Evolutionary conservation across 129 eudicot species (phyloP).

Genomic region (Heracleum sosnowskyi): DNA sequence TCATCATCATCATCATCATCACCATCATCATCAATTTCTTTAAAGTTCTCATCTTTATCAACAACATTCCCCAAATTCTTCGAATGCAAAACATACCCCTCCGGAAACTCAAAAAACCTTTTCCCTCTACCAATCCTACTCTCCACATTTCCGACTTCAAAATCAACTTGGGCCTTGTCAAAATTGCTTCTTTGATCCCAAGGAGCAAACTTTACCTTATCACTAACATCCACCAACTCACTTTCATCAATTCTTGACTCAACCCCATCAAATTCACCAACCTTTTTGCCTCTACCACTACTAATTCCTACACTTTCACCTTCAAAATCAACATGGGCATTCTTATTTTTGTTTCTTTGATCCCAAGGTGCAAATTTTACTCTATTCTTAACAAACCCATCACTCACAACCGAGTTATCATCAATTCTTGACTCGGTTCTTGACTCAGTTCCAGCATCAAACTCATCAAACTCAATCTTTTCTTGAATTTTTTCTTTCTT

Average conservation of each 20-base stretch:
- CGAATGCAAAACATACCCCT: background rate
- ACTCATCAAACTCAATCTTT: background rate
- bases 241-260: slow-evolving; percentile 21
- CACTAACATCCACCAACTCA: background rate
- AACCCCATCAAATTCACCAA: slow-evolving; percentile 8
- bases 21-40: slow-evolving; percentile 19
- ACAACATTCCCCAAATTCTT: slow-evolving; percentile 7
- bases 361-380: slow-evolving; percentile 61
- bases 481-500: slow-evolving; percentile 6
- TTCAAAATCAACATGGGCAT: slow-evolving; percentile 17
- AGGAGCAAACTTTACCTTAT: background rate
- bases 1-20: slow-evolving; percentile 14
- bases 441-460: slow-evolving; percentile 18
- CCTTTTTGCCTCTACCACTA: background rate
- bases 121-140: background rate
- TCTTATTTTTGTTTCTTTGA: slow-evolving; percentile 39
- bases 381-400: slow-evolving; percentile 8
- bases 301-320: background rate
- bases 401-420: slow-evolving; percentile 20
- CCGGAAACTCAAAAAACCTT: slow-evolving; percentile 6
- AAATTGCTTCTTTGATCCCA: background rate
- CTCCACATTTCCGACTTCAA: slow-evolving; percentile 2
- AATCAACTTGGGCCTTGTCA: background rate
- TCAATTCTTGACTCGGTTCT: slow-evolving; percentile 24
- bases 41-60: slow-evolving; percentile 13